A percentile compares a stretch with the other conserved stretches of the same genome.
phyloP scores from a whole-genome alignment of 306 rosid species.

The Dalbergia cultrata region DNA sequence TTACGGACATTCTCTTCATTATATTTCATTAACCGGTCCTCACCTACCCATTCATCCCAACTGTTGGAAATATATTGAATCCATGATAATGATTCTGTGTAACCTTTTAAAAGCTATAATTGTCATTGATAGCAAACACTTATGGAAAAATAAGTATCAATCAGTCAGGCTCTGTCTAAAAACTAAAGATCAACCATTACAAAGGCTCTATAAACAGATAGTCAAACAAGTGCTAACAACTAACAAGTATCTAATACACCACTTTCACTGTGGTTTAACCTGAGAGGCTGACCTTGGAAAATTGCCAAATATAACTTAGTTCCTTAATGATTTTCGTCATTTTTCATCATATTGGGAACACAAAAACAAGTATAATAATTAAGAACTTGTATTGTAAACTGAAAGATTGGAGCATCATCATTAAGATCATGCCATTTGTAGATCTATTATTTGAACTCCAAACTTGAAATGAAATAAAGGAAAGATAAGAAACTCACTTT shows the following conservation, averaged over 20 bases:
- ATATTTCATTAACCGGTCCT: constrained; percentile 79
- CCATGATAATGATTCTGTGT: constrained; percentile 66
- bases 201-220: constrained; percentile 20
- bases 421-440: constrained; percentile 11
- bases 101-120: constrained; percentile 52
- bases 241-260: constrained; percentile 28
- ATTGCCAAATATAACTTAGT: background rate
- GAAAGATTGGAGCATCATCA: constrained; percentile 19
- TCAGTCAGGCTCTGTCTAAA: constrained; percentile 25
- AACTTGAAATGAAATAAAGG: constrained; percentile 40
- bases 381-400: constrained; percentile 20
- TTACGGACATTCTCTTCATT: constrained; percentile 75
- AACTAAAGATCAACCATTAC: constrained; percentile 34
- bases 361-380: constrained; percentile 20
- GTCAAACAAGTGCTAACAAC: constrained; percentile 36
- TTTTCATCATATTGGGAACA: constrained; percentile 7
- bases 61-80: constrained; percentile 87
- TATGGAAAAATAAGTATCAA: constrained; percentile 18
- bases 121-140: constrained; percentile 28
- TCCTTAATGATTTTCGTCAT: background rate
- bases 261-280: constrained; percentile 43
- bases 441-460: constrained; percentile 30
- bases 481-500: constrained; percentile 75
- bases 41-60: constrained; percentile 99
- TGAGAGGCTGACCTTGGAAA: constrained; percentile 11